These are phyloP conservation scores for Nannochloropsis gaditana DNA, from an alignment of 108 stramenopile genomes.

Conservation along the genomic window DNA sequence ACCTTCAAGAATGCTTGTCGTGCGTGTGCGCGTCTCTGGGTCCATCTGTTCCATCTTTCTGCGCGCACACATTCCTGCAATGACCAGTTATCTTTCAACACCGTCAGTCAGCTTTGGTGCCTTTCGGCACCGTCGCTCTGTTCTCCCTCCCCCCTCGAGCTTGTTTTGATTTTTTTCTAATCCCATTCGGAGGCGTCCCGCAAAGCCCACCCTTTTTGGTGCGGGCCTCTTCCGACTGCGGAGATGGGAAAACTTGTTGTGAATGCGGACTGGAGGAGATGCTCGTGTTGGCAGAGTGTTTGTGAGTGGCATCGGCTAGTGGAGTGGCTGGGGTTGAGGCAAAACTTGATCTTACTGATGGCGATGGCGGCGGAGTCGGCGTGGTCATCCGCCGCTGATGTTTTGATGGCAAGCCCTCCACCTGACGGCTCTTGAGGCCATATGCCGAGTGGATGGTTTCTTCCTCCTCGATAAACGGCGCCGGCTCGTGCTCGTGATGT, in stretches of 20 bases:
- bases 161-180: neutral
- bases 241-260: too few relatives aligned
- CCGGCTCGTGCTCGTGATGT: neutral
- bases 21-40: neutral
- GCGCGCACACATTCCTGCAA: neutral
- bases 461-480: neutral
- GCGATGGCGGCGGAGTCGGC: neutral
- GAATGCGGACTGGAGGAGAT: too few relatives aligned
- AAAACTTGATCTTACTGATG: neutral
- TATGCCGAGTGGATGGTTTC: neutral
- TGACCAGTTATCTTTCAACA: neutral
- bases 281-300: neutral
- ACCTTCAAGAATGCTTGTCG: neutral
- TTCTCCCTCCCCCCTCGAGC: neutral
- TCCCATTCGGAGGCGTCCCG: neutral
- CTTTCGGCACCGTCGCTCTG: neutral
- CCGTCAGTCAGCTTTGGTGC: neutral
- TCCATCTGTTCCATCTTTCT: neutral
- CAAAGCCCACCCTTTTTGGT: too few relatives aligned
- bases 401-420: neutral
- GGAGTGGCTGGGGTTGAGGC: neutral
- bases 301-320: neutral
- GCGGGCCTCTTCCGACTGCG: too few relatives aligned
- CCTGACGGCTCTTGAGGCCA: too few relatives aligned
- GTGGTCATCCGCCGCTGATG: neutral